phyloP scores from a whole-genome alignment of 805 yeast species.

The Pichia occidentalis region DNA sequence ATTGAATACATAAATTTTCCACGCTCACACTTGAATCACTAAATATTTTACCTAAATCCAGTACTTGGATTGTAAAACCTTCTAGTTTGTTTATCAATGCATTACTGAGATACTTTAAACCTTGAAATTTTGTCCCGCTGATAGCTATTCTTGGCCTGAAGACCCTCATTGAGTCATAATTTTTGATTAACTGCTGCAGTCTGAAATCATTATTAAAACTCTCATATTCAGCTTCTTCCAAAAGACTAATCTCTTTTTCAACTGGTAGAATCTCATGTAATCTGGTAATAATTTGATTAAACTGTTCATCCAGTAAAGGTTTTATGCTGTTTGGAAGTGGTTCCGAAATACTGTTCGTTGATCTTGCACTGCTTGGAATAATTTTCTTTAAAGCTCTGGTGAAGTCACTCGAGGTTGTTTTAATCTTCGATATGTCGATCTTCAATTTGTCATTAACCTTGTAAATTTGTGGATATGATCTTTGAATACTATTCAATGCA shows the following conservation, averaged over 20 bases:
- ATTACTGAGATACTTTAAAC: slow-evolving; percentile 78
- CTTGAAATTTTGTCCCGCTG: slow-evolving; percentile 70
- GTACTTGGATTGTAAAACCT: slow-evolving; percentile 80
- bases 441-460: slow-evolving; percentile 61
- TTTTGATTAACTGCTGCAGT: slow-evolving; percentile 53
- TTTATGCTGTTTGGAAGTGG: slow-evolving; percentile 72
- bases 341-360: slow-evolving; percentile 59
- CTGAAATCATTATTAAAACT: slow-evolving; percentile 56
- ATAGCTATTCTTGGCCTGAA: slow-evolving; percentile 78
- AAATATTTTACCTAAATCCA: slow-evolving; percentile 72
- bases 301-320: slow-evolving; percentile 53
- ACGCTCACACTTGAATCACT: slow-evolving; percentile 76
- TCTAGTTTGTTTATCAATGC: slow-evolving; percentile 80
- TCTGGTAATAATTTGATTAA: slow-evolving; percentile 38
- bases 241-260: slow-evolving; percentile 43
- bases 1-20: slow-evolving; percentile 77
- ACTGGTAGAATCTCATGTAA: slow-evolving; percentile 59
- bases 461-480: slow-evolving; percentile 91
- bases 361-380: slow-evolving; percentile 87
- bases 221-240: slow-evolving; percentile 65
- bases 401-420: slow-evolving; percentile 77
- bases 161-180: slow-evolving; percentile 42
- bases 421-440: slow-evolving; percentile 65
- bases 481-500: slow-evolving; percentile 84
- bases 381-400: slow-evolving; percentile 79